Percentiles rank a stretch among this genome's conserved stretches.
Conservation (phyloP, 2,329 filamentous ascomycete genomes). For the Venturia aucupariae region DNA sequence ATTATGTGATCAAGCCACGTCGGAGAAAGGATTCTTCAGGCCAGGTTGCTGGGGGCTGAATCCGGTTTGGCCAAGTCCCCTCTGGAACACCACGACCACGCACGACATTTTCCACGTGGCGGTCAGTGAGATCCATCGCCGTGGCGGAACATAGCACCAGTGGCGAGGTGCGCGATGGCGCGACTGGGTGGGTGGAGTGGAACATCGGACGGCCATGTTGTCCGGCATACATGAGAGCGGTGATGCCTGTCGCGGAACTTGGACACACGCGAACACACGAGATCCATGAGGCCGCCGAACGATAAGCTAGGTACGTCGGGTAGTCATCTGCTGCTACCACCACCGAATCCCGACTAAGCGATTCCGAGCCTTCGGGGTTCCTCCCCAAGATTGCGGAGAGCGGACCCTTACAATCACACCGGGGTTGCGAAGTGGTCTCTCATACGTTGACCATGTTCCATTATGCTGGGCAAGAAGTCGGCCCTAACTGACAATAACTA, state of each 20-base stretch:
- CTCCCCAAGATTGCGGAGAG: not conserved
- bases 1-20: not conserved
- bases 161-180: not conserved
- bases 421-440: not conserved
- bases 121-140: constrained; percentile 1
- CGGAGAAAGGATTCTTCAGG: not conserved
- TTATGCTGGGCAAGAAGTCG: not conserved
- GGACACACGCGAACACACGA: not conserved
- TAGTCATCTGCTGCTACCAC: not conserved
- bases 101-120: constrained; percentile 7
- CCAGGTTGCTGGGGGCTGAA: not conserved
- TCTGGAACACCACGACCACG: not conserved
- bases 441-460: no score
- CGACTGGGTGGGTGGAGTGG: not conserved
- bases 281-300: not conserved
- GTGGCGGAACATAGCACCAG: not conserved
- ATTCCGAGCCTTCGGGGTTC: not conserved
- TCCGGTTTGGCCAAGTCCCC: not conserved
- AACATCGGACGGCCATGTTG: constrained; percentile 3
- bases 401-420: constrained; percentile 4
- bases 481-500: not conserved
- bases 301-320: not conserved
- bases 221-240: not conserved
- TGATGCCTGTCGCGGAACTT: not conserved
- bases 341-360: not conserved